phyloP scores from a whole-genome alignment of 2,329 filamentous ascomycete genomes.

The Aphanocladium album region DNA sequence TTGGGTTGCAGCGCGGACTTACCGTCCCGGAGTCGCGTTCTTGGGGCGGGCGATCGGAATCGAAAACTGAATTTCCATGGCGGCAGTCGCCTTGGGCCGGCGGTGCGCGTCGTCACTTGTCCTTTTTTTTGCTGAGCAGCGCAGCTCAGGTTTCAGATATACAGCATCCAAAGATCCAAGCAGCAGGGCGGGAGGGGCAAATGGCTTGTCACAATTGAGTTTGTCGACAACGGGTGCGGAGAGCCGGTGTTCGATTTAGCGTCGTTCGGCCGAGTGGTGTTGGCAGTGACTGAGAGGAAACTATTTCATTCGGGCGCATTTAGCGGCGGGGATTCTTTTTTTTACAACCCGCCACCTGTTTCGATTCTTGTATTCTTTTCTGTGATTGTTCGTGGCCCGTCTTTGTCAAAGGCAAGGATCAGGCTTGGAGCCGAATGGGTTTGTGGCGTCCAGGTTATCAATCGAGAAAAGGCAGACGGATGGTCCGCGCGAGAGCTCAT shows the following conservation, averaged over 20 bases:
- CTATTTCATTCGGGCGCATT: neutral
- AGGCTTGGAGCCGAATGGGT: too few relatives aligned
- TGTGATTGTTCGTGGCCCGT: too few relatives aligned
- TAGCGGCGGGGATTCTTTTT: neutral
- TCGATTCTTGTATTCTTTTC: too few relatives aligned
- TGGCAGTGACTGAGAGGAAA: neutral
- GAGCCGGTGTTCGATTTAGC: neutral
- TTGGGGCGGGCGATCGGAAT: slow-evolving; percentile 14
- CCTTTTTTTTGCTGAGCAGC: too few relatives aligned
- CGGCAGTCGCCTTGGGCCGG: neutral
- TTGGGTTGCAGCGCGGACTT: slow-evolving; percentile 1
- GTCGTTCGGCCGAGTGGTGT: slow-evolving; percentile 3
- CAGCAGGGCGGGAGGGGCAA: neutral
- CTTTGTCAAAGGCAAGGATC: too few relatives aligned
- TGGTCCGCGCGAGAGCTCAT: too few relatives aligned
- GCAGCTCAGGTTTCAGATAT: too few relatives aligned
- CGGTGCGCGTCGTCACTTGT: neutral
- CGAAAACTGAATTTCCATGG: slow-evolving; percentile 35
- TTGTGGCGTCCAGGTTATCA: too few relatives aligned
- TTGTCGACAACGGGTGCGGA: neutral
- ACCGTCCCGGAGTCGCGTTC: slow-evolving; percentile 10
- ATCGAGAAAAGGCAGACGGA: too few relatives aligned
- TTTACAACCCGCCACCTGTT: neutral
- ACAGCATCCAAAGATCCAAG: neutral
- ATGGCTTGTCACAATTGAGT: neutral